These are phyloP conservation scores for Vaccinium myrtillus DNA, from an alignment of 148 eudicot species.

Conservation along the genomic window DNA sequence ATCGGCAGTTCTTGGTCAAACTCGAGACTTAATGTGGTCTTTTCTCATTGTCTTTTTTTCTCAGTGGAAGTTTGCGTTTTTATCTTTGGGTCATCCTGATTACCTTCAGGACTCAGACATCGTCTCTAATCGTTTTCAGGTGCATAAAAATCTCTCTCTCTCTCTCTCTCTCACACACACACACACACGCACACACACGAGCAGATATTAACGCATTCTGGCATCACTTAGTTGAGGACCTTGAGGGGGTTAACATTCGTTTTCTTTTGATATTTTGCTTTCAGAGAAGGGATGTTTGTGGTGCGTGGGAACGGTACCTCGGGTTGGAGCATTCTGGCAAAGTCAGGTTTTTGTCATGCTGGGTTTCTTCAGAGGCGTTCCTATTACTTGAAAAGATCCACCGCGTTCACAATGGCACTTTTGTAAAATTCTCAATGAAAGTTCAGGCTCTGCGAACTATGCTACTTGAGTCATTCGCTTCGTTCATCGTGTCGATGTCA, in stretches of 20 bases:
- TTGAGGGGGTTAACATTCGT: neutral
- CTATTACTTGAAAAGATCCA: neutral
- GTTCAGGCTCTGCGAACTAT: too few relatives aligned
- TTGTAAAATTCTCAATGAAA: neutral
- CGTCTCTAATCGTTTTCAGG: constrained; percentile 92
- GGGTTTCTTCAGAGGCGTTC: neutral
- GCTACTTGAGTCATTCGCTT: neutral
- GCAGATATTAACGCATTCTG: neutral
- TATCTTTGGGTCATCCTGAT: constrained; percentile 88
- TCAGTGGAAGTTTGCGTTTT: constrained; percentile 78
- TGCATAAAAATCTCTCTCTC: constrained; percentile 14
- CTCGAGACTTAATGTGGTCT: neutral
- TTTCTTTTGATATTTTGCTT: neutral
- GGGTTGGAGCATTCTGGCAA: constrained; percentile 83
- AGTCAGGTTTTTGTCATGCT: neutral
- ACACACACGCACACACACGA: neutral
- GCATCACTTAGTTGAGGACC: neutral
- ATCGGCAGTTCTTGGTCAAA: too few relatives aligned
- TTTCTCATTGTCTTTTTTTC: neutral
- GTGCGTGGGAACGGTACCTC: constrained; percentile 98
- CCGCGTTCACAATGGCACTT: neutral
- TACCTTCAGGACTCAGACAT: constrained; percentile 80
- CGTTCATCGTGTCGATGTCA: neutral
- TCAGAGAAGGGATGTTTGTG: constrained; percentile 88
- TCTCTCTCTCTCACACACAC: neutral